Evolutionary conservation across 1,139 yeast genomes (phyloP).

Genomic region (Pichia sp.): DNA sequence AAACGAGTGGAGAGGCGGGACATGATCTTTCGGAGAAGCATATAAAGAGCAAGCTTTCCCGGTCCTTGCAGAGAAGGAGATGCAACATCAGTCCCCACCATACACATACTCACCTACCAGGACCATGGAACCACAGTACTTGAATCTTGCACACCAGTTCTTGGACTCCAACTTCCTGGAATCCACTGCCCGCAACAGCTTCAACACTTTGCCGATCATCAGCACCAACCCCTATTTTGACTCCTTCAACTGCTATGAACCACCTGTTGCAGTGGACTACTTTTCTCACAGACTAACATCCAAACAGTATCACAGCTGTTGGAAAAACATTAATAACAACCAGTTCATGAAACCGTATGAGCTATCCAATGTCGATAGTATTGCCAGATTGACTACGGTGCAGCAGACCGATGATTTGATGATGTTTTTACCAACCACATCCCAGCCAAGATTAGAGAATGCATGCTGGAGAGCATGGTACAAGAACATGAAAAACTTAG

Average conservation of each 20-base stretch:
- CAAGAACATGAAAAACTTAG: slow-evolving; percentile 59
- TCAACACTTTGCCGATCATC: slow-evolving; percentile 23
- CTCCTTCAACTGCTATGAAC: slow-evolving; percentile 12
- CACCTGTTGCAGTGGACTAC: slow-evolving; percentile 29
- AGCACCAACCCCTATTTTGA: slow-evolving; percentile 14
- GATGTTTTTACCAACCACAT: slow-evolving; percentile 29
- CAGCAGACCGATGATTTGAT: slow-evolving; percentile 28
- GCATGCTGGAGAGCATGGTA: slow-evolving; percentile 89
- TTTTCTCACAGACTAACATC: slow-evolving; percentile 25
- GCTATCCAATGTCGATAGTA: slow-evolving; percentile 24
- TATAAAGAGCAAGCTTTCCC: too few relatives aligned
- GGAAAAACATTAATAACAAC: slow-evolving; percentile 28
- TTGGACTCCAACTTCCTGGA: slow-evolving; percentile 27
- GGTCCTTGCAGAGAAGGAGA: too few relatives aligned
- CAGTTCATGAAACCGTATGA: slow-evolving; percentile 29
- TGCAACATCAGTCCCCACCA: too few relatives aligned
- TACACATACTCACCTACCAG: too few relatives aligned
- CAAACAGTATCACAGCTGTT: slow-evolving; percentile 27
- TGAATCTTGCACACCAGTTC: slow-evolving; percentile 25
- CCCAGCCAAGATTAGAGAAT: slow-evolving; percentile 60
- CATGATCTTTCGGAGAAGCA: too few relatives aligned
- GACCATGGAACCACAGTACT: slow-evolving; percentile 6
- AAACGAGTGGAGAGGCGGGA: too few relatives aligned
- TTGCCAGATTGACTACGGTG: slow-evolving; percentile 18
- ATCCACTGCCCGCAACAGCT: slow-evolving; percentile 16